Evolutionary conservation across 2,329 filamentous ascomycete species (phyloP).

Genomic region (Cladosporium sp.): DNA sequence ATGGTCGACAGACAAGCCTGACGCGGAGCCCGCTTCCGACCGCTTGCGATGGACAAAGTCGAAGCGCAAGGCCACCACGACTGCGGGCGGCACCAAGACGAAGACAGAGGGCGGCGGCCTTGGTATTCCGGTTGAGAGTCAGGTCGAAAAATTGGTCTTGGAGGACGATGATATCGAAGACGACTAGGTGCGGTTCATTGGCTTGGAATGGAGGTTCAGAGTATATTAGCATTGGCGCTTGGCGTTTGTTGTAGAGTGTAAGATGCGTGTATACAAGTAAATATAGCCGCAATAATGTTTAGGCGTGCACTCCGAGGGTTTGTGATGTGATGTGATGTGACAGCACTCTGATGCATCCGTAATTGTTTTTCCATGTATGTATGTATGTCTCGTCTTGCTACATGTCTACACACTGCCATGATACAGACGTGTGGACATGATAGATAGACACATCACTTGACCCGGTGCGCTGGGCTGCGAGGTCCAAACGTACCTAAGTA

Average conservation of each 20-base stretch:
- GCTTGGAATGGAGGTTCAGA: neutral
- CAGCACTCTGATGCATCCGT: too few species aligned
- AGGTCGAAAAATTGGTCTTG: slow-evolving; percentile 37
- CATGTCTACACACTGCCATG: too few species aligned
- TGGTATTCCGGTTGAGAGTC: slow-evolving; percentile 23
- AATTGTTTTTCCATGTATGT: too few species aligned
- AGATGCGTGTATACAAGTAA: neutral
- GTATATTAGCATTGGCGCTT: neutral
- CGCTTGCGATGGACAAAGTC: slow-evolving; percentile 13
- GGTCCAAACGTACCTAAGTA: too few species aligned
- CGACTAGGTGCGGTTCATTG: slow-evolving; percentile 16
- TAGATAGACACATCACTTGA: too few species aligned
- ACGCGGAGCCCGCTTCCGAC: slow-evolving; percentile 15
- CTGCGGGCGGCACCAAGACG: too few species aligned
- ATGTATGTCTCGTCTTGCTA: too few species aligned
- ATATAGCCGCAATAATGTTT: too few species aligned
- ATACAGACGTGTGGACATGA: too few species aligned
- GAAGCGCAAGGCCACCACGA: slow-evolving; percentile 11
- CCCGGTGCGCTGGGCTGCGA: too few species aligned
- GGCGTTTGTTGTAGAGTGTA: neutral
- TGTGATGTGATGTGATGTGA: too few species aligned
- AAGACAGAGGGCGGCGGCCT: slow-evolving; percentile 21
- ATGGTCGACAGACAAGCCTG: slow-evolving; percentile 42
- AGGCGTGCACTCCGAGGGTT: too few species aligned
- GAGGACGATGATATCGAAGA: slow-evolving; percentile 49